Percentiles rank a stretch among this genome's conserved stretches.
Evolutionary conservation across 345 rosid species (phyloP).

Genomic region (Boechera stricta): DNA sequence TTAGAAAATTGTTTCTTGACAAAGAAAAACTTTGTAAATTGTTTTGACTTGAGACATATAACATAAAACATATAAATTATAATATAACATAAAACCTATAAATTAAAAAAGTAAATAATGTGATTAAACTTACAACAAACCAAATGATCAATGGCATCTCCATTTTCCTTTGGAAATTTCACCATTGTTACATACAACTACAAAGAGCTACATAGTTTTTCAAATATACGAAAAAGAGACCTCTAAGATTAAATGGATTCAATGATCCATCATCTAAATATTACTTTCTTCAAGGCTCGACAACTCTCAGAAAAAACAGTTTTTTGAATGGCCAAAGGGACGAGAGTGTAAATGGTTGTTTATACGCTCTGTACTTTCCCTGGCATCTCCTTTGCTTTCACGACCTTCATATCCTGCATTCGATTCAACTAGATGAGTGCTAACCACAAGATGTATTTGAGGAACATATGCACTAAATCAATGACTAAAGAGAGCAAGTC

Average conservation of each 20-base stretch:
- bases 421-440: background rate
- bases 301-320: slow-evolving; percentile 6
- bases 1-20: background rate
- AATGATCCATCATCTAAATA: slow-evolving; percentile 31
- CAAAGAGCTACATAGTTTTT: slow-evolving; percentile 18
- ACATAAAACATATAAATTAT: background rate
- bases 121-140: slow-evolving; percentile 35
- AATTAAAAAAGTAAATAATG: slow-evolving; percentile 8
- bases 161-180: slow-evolving; percentile 28
- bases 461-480: slow-evolving; percentile 16
- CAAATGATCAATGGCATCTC: slow-evolving; percentile 34
- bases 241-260: slow-evolving; percentile 34
- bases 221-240: slow-evolving; percentile 31
- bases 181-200: slow-evolving; percentile 31
- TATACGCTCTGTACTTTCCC: slow-evolving; percentile 44
- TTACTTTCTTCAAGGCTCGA: slow-evolving; percentile 21
- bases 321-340: slow-evolving; percentile 20
- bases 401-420: slow-evolving; percentile 35
- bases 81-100: background rate
- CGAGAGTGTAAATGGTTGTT: slow-evolving; percentile 11
- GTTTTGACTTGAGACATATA: too few relatives aligned
- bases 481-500: slow-evolving; percentile 15
- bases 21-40: too few relatives aligned
- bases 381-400: slow-evolving; percentile 40
- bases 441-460: background rate